Evolutionary conservation across 495 filamentous ascomycete genomes (phyloP).

Genomic region (Aspergillus campestris): DNA sequence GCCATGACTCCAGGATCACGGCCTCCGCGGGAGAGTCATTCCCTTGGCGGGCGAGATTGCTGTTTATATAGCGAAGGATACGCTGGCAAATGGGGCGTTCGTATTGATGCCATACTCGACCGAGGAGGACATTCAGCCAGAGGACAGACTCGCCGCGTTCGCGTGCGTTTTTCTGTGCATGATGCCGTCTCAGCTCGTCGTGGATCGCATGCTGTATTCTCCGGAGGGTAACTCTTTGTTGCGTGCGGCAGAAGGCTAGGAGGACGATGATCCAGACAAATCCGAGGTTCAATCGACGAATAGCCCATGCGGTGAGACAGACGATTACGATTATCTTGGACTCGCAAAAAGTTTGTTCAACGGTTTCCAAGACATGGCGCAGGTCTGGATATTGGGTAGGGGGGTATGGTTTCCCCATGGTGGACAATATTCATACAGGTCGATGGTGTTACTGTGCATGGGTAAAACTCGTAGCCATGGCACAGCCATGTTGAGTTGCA

Average conservation of each 20-base stretch:
- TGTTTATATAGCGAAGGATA: slow-evolving; percentile 8
- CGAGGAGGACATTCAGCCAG: slow-evolving; percentile 7
- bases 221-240: slow-evolving; percentile 3
- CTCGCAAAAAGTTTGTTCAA: slow-evolving; percentile 9
- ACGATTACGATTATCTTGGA: slow-evolving; percentile 7
- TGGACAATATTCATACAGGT: neutral
- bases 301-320: slow-evolving; percentile 5
- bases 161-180: slow-evolving; percentile 3
- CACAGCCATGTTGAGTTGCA: too few relatives aligned
- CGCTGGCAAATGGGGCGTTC: slow-evolving; percentile 3
- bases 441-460: neutral
- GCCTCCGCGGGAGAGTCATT: neutral
- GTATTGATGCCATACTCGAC: slow-evolving; percentile 9
- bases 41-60: slow-evolving; percentile 3
- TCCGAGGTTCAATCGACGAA: slow-evolving; percentile 6
- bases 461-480: neutral
- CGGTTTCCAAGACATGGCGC: neutral
- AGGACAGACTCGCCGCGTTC: slow-evolving; percentile 5
- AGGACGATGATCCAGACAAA: slow-evolving; percentile 6
- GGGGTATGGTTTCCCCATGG: slow-evolving; percentile 3
- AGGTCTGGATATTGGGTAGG: neutral
- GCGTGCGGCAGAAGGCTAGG: slow-evolving; percentile 7
- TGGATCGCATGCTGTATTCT: slow-evolving; percentile 6
- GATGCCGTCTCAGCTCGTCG: slow-evolving; percentile 8
- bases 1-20: slow-evolving; percentile 7